Evolutionary conservation across 148 eudicot species (phyloP), one percentile per base, ranked within the genome.

Genomic region (Rhododendron molle): DNA sequence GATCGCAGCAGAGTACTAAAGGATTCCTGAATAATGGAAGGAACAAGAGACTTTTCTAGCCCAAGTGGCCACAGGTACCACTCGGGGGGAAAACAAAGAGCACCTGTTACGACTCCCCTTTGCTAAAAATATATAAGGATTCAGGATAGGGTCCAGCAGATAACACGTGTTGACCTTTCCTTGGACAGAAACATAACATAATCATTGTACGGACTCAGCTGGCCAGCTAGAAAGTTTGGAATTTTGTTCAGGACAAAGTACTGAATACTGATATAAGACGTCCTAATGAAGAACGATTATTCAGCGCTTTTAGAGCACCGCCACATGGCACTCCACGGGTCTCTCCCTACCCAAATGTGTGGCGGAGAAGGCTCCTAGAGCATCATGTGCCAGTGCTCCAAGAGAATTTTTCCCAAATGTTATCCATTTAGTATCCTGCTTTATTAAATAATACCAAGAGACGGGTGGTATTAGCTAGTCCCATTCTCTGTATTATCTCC

Each of bases 141-240:
- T 88, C 86, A 56, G 46, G 74, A 83, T 83, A 80, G 80, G 34
- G 52, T 67, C 72, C 74, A 32, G 82, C 50, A 28, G 40, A 79
- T 71, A 87, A 85, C 79, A 80, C 84, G 78, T 49, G 84, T 81
- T 76, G 79, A 83, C 80, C 74, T 84, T 87, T 74, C 79, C 78
- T 81, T 69, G 78, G 28, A 84, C 69, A 72, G 47, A 86, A 58
- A 85, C 80, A 82, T 82, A 86, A 67, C 28, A 58, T 47, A 83
- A 89, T 93, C 87, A 91, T 89, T 89, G 91, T 90, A 90, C 90
- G 88, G 89, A 87, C 85, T 73, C 85, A 81, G 82, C 81, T 88
- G 76, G 88, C 88, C 93, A 92, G 92, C 92, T 87, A 87, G 83
- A 81, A 77, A 83, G 67, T 58, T 89, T 89, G 90, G 89, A 88